Evolutionary conservation across 352 stramenopile genomes (phyloP), one percentile per base, ranked within the genome.

Genomic region (Phytopythium chamaehyphon): DNA sequence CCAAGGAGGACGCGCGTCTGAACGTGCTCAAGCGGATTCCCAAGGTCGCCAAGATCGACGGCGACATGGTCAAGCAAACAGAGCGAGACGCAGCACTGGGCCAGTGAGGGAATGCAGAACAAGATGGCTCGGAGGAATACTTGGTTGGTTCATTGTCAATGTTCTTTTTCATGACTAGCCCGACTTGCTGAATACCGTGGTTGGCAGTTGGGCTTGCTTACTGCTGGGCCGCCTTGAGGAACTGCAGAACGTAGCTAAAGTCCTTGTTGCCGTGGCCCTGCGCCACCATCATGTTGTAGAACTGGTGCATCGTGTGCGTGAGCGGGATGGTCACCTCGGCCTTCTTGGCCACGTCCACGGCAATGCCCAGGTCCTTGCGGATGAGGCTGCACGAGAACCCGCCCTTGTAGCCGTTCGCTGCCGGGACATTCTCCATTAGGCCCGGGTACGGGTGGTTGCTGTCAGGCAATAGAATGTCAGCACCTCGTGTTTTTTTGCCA

Each of bases 291-390:
- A 95, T 83, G 66, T 84, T 93, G 67, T 75, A 93, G 40, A 94
- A 61, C 64, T 92, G 79, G 66, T 91, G 80, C 51, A 84, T 69
- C 26, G 75, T 62, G 53, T 66, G 86, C 26, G 83, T 92, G 10
- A 96, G 59, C 15, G 85, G 86, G 19, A 96, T 58, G 11, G 83
- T 79, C 35, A 88, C 83, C 44, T 87, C 78, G 6, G 88, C 79
- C 33, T 76, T 62, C 60, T 96, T 95, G 55, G 82, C 93, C 23
- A 85, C 91, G 57, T 97, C 83, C 21, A 98, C 76, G 6, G 94
- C 96, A 40, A 99, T 83, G 11, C 88, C 87, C 5, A 99, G 67
- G 72, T 99, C 96, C 70, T 99, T 99, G 45, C 97, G 83, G 89
- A 98, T 98, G 9, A 99, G 77, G 42, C 75, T 73, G 14, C 84